Percentiles rank a stretch among this genome's conserved stretches.
These are phyloP conservation scores for Mucor sp. DNA, from an alignment of 371 early-diverging fungal species.

Conservation along the genomic window DNA sequence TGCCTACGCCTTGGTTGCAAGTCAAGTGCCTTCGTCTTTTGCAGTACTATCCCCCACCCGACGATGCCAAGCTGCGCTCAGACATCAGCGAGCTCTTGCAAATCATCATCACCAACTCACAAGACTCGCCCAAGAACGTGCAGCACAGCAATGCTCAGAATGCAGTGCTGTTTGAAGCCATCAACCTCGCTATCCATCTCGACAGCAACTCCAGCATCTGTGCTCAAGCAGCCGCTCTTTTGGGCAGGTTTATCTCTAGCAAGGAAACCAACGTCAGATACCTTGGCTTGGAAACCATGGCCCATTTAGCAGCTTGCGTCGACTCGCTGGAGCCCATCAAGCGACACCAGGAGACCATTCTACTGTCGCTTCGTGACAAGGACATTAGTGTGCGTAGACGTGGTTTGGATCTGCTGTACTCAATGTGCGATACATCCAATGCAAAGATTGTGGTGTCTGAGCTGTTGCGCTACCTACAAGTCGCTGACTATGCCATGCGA, in stretches of 20 bases:
- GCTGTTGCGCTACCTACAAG: constrained; percentile 81
- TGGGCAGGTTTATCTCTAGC: constrained; percentile 87
- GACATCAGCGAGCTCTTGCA: constrained; percentile 73
- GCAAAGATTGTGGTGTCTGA: constrained; percentile 90
- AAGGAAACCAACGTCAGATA: constrained; percentile 97
- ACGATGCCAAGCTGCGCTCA: constrained; percentile 60
- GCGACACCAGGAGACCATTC: constrained; percentile 86
- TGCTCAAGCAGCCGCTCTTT: constrained; percentile 77
- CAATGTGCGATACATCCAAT: constrained; percentile 93
- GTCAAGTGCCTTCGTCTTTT: constrained; percentile 91
- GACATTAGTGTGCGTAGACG: constrained; percentile 95
- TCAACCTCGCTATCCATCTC: constrained; percentile 91
- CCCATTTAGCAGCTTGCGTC: constrained; percentile 89
- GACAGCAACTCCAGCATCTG: constrained; percentile 88
- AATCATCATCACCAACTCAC: constrained; percentile 80
- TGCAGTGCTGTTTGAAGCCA: constrained; percentile 95
- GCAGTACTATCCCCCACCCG: constrained; percentile 93
- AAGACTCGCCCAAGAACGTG: constrained; percentile 91
- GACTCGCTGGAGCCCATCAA: constrained; percentile 87
- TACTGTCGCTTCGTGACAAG: constrained; percentile 89
- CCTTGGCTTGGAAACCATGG: constrained; percentile 95
- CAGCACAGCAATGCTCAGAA: constrained; percentile 97
- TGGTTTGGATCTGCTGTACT: constrained; percentile 94
- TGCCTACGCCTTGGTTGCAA: constrained; percentile 97
- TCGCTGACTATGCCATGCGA: constrained; percentile 88